Evolutionary conservation across 257 asterid species (phyloP).

Genomic region (Solanum pennellii): DNA sequence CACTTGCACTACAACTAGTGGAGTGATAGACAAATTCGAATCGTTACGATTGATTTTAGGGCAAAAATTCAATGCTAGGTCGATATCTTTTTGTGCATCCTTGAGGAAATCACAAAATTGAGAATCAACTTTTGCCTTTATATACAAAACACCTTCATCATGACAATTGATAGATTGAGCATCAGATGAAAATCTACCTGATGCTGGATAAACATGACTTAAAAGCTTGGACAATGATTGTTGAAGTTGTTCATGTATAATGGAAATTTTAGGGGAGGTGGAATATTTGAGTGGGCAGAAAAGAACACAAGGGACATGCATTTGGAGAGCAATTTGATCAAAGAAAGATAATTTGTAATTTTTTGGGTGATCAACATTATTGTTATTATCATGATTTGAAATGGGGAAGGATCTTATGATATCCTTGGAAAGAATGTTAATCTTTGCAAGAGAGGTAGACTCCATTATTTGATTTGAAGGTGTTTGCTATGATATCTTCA

Average conservation of each 20-base stretch:
- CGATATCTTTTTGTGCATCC: not conserved
- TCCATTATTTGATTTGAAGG: not conserved
- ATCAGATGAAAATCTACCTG: not conserved
- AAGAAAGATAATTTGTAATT: not conserved
- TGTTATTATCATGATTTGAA: not conserved
- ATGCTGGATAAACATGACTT: too few species aligned
- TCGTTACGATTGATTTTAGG: too few species aligned
- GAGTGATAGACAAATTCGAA: not conserved
- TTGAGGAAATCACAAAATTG: not conserved
- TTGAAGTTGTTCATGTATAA: too few species aligned
- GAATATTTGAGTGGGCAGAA: too few species aligned
- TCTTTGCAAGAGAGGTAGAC: not conserved
- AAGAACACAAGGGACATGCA: not conserved
- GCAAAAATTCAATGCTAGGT: not conserved
- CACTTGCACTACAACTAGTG: not conserved
- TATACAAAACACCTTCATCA: not conserved
- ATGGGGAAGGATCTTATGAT: not conserved
- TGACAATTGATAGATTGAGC: not conserved
- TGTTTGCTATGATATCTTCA: not conserved
- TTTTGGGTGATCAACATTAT: not conserved
- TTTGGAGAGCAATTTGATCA: not conserved
- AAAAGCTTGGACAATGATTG: too few species aligned
- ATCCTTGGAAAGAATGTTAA: not conserved
- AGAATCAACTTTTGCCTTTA: not conserved
- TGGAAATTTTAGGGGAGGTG: too few species aligned